Conservation (phyloP, 176 grass and related monocot species). For the Alopecurus myosuroides region DNA sequence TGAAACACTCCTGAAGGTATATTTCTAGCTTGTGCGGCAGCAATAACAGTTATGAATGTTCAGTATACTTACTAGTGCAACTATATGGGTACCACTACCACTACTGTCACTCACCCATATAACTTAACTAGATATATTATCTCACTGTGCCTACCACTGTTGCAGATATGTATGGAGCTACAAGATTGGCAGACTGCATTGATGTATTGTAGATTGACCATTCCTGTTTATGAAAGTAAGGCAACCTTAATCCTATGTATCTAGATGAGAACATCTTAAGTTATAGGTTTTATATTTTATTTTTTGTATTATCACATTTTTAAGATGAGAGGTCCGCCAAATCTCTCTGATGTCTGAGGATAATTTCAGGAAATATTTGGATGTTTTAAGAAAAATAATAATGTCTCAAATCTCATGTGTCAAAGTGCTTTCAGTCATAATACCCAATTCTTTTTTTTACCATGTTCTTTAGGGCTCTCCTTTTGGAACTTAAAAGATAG, state of each 20-base stretch:
- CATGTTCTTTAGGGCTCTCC: background rate
- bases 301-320: background rate
- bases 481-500: constrained; percentile 1
- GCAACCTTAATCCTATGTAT: constrained; percentile 7
- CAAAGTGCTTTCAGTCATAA: background rate
- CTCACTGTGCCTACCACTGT: constrained; percentile 10
- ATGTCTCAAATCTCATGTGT: background rate
- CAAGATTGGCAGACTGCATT: constrained; percentile 75
- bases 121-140: background rate
- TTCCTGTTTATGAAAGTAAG: constrained; percentile 88
- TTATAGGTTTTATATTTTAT: background rate
- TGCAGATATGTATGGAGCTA: constrained; percentile 79
- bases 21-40: constrained; percentile 11
- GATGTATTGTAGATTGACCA: constrained; percentile 76
- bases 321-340: background rate
- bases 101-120: background rate
- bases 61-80: background rate
- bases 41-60: background rate
- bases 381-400: background rate
- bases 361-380: background rate
- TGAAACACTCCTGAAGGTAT: constrained; percentile 91
- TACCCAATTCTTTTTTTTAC: background rate
- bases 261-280: constrained; percentile 13
- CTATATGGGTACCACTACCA: background rate
- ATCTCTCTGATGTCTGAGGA: background rate